Evolutionary conservation across 495 filamentous ascomycete species (phyloP).

Genomic region (Hypoxylon rickii): DNA sequence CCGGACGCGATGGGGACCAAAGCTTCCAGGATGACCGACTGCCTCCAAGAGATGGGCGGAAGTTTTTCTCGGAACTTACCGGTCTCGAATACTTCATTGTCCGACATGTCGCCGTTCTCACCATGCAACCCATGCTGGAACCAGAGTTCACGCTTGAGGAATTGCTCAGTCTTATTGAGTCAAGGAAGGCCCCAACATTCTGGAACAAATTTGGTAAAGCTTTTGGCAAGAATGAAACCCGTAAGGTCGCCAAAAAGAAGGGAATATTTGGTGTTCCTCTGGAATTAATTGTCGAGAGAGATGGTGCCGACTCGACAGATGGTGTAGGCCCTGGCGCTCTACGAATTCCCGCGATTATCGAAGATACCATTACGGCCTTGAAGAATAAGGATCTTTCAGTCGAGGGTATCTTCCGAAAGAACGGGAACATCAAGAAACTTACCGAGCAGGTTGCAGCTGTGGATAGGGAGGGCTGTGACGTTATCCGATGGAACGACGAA

Average conservation of each 20-base stretch:
- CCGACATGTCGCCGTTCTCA: slow-evolving; percentile 89
- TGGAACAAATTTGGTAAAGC: slow-evolving; percentile 98
- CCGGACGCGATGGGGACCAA: slow-evolving; percentile 61
- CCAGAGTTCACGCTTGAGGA: slow-evolving; percentile 92
- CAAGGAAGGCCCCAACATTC: slow-evolving; percentile 87
- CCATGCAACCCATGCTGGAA: slow-evolving; percentile 92
- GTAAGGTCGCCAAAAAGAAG: slow-evolving; percentile 85
- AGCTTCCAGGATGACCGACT: slow-evolving; percentile 50
- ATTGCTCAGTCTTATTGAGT: slow-evolving; percentile 91
- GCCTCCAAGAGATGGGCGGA: slow-evolving; percentile 62
- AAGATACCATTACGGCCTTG: slow-evolving; percentile 92
- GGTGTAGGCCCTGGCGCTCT: slow-evolving; percentile 91
- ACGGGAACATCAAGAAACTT: slow-evolving; percentile 91
- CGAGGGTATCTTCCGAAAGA: slow-evolving; percentile 98
- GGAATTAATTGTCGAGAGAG: slow-evolving; percentile 85
- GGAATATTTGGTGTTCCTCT: slow-evolving; percentile 87
- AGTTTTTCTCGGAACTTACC: slow-evolving; percentile 95
- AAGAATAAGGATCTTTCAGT: slow-evolving; percentile 99
- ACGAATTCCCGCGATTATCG: slow-evolving; percentile 83
- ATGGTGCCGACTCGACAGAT: slow-evolving; percentile 93
- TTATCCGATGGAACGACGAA: slow-evolving; percentile 80
- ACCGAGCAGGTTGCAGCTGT: slow-evolving; percentile 82
- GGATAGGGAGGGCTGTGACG: slow-evolving; percentile 77
- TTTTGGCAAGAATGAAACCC: slow-evolving; percentile 77
- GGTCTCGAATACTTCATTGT: slow-evolving; percentile 97